Conservation (phyloP, 2,329 filamentous ascomycete genomes). For the Torrubiella hemipterigena region DNA sequence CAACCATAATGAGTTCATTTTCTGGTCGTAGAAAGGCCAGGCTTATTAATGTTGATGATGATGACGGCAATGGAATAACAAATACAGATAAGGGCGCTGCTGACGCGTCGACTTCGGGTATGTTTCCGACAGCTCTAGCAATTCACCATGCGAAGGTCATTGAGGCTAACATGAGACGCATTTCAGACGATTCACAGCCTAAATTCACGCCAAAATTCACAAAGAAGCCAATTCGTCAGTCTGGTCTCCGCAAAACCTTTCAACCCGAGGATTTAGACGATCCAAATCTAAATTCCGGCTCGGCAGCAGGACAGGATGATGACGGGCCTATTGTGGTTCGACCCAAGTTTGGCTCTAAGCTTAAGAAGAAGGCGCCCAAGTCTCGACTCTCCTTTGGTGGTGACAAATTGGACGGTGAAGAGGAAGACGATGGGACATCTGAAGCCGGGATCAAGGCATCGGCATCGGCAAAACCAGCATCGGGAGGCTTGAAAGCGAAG, state of each 20-base stretch:
- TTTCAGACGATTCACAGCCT: constrained; percentile 21
- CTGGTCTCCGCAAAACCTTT: constrained; percentile 44
- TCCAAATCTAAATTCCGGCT: too few relatives aligned
- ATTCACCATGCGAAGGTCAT: too few relatives aligned
- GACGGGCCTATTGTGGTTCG: constrained; percentile 36
- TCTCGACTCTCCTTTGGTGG: constrained; percentile 69
- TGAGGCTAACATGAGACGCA: constrained; percentile 6
- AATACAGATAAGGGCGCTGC: neutral
- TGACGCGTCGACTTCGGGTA: constrained; percentile 8
- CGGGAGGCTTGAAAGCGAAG: too few relatives aligned
- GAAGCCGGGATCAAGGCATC: too few relatives aligned
- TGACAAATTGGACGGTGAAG: constrained; percentile 35
- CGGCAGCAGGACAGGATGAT: too few relatives aligned
- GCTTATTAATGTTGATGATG: constrained; percentile 61
- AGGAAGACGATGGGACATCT: too few relatives aligned
- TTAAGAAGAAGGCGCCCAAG: constrained; percentile 53
- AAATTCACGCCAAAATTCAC: constrained; percentile 29
- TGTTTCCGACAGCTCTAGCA: too few relatives aligned
- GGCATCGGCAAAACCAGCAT: too few relatives aligned
- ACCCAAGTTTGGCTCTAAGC: constrained; percentile 34
- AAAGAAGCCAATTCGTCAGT: constrained; percentile 45
- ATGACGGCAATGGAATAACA: constrained; percentile 37
- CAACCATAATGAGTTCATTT: constrained; percentile 39
- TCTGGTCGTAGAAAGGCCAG: constrained; percentile 56
- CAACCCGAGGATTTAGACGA: constrained; percentile 31